Evolutionary conservation across 1,139 yeast genomes (phyloP).

Genomic region (Saccharomyces hybrid): DNA sequence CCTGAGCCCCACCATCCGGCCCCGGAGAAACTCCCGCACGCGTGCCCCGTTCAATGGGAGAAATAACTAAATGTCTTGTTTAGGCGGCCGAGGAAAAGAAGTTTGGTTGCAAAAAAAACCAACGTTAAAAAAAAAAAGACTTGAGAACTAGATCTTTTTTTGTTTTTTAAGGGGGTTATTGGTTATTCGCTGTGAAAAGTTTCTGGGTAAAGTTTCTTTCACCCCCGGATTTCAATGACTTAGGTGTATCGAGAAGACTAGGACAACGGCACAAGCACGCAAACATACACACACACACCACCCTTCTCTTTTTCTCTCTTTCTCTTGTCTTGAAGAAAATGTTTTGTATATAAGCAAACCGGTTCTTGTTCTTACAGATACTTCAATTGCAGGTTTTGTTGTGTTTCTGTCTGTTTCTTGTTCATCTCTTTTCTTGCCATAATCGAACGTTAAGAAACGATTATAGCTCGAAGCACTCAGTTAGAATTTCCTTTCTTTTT

Average conservation of each 20-base stretch:
- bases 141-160: neutral
- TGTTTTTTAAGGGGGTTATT: neutral
- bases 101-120: neutral
- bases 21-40: neutral
- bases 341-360: neutral
- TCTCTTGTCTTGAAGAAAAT: neutral
- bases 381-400: neutral
- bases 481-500: neutral
- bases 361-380: neutral
- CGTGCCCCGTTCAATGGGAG: neutral
- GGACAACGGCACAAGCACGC: neutral
- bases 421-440: neutral
- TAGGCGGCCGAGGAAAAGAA: neutral
- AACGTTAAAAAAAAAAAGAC: neutral
- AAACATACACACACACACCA: neutral
- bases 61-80: neutral
- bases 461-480: neutral
- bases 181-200: neutral
- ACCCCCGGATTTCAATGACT: neutral
- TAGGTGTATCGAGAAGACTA: neutral
- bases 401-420: neutral
- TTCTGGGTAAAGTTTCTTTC: neutral
- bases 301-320: neutral
- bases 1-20: neutral
- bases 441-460: neutral